Evolutionary conservation across 2,329 filamentous ascomycete species (phyloP).

Genomic region (Apiospora saccharicola): DNA sequence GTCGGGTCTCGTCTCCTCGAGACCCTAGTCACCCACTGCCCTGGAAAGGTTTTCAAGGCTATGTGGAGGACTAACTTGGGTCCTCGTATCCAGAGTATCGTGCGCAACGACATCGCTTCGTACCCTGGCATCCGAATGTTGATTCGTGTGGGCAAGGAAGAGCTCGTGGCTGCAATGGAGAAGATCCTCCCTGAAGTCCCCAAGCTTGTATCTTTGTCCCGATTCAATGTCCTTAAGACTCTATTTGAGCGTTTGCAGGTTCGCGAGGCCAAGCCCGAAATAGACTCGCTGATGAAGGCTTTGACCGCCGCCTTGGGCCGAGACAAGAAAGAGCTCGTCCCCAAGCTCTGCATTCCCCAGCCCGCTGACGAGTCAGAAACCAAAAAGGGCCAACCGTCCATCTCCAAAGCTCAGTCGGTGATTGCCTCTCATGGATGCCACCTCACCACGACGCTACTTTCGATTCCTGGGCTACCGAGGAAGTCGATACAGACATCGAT

Average conservation of each 20-base stretch:
- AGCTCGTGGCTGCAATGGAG: slow-evolving; percentile 76
- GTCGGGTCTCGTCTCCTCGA: slow-evolving; percentile 92
- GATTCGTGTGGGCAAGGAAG: slow-evolving; percentile 85
- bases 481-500: slow-evolving; percentile 79
- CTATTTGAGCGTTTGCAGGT: slow-evolving; percentile 84
- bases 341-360: slow-evolving; percentile 57
- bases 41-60: slow-evolving; percentile 89
- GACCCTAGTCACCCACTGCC: slow-evolving; percentile 79
- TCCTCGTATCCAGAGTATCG: slow-evolving; percentile 78
- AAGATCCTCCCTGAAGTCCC: slow-evolving; percentile 77
- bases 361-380: slow-evolving; percentile 42
- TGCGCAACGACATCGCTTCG: slow-evolving; percentile 88
- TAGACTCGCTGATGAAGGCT: slow-evolving; percentile 55
- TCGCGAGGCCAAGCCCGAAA: slow-evolving; percentile 65
- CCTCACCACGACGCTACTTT: slow-evolving; percentile 80
- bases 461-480: slow-evolving; percentile 72
- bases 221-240: slow-evolving; percentile 80
- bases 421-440: slow-evolving; percentile 77
- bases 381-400: slow-evolving; percentile 46
- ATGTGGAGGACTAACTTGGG: slow-evolving; percentile 83
- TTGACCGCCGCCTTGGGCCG: slow-evolving; percentile 57
- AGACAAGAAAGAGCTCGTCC: slow-evolving; percentile 56
- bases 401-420: slow-evolving; percentile 63
- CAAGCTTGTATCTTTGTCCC: slow-evolving; percentile 74
- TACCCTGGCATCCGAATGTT: slow-evolving; percentile 87